Conservation (phyloP, 2,329 filamentous ascomycete species). For the Neurospora crassa region DNA sequence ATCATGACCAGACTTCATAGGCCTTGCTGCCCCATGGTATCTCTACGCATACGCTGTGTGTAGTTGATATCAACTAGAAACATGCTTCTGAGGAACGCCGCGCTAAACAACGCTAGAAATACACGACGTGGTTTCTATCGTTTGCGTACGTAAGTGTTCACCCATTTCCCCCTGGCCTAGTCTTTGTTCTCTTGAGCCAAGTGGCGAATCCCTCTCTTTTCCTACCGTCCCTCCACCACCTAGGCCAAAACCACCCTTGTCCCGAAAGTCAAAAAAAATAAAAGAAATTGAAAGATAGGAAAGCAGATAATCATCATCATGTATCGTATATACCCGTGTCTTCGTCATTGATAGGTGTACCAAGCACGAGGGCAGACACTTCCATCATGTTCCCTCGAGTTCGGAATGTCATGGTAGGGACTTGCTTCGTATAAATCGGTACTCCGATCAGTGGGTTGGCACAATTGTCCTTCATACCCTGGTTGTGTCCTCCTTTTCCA, state of each 20-base stretch:
- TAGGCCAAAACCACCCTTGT: background rate
- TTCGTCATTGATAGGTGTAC: background rate
- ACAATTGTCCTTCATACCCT: background rate
- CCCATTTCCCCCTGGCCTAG: background rate
- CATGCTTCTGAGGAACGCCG: background rate
- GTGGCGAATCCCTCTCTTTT: background rate
- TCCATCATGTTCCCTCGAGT: background rate
- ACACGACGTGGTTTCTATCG: background rate
- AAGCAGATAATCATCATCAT: background rate
- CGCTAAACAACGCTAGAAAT: background rate
- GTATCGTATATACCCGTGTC: background rate
- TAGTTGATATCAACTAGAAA: background rate
- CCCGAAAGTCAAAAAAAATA: background rate
- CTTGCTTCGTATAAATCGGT: background rate
- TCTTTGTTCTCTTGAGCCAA: background rate
- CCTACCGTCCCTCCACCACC: background rate
- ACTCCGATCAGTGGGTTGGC: background rate
- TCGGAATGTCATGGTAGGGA: background rate
- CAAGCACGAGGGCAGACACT: background rate
- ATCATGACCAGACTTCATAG: background rate
- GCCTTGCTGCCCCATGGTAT: background rate
- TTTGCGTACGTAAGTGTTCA: background rate
- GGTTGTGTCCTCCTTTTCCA: background rate
- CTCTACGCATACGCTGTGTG: background rate
- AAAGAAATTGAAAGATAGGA: background rate